phyloP scores from a whole-genome alignment of 2,329 filamentous ascomycete species.

The Aspergillus sclerotialis region DNA sequence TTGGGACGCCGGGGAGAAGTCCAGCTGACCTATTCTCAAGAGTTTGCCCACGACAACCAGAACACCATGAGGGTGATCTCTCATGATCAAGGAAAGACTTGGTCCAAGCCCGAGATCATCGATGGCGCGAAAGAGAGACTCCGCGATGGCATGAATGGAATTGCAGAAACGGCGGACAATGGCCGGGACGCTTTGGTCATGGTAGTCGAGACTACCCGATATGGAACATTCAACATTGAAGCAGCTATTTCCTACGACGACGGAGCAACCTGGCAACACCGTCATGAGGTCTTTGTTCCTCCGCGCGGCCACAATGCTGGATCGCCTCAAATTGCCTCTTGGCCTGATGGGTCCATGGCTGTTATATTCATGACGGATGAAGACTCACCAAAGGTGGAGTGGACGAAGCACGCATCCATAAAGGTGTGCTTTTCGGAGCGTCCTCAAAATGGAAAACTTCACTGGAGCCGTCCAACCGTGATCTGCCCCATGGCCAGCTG shows the following conservation, averaged over 20 bases:
- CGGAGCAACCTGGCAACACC: conserved; percentile 33
- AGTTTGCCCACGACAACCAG: conserved; percentile 33
- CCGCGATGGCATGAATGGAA: conserved; percentile 30
- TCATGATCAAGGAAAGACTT: conserved; percentile 28
- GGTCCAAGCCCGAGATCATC: conserved; percentile 28
- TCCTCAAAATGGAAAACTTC: conserved; percentile 25
- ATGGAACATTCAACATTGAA: conserved; percentile 37
- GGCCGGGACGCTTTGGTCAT: conserved; percentile 35
- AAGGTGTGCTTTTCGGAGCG: conserved; percentile 35
- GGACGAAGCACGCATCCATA: conserved; percentile 36
- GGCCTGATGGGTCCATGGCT: conserved; percentile 33
- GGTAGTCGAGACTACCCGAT: conserved; percentile 42
- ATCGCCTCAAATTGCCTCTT: conserved; percentile 40
- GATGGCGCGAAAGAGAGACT: conserved; percentile 27
- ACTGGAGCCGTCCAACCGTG: conserved; percentile 26
- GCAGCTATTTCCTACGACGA: conserved; percentile 41
- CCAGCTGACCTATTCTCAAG: conserved; percentile 34
- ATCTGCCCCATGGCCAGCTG: conserved; percentile 26
- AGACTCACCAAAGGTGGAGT: conserved; percentile 28
- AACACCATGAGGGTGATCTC: conserved; percentile 36
- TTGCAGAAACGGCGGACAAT: conserved; percentile 28
- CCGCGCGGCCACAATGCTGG: conserved; percentile 36
- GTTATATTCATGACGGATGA: conserved; percentile 45
- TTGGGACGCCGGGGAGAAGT: conserved; percentile 20
- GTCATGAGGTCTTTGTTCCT: conserved; percentile 38